Evolutionary conservation across 208 protist genomes (phyloP).

Genomic region (Crithidia fasciculata): DNA sequence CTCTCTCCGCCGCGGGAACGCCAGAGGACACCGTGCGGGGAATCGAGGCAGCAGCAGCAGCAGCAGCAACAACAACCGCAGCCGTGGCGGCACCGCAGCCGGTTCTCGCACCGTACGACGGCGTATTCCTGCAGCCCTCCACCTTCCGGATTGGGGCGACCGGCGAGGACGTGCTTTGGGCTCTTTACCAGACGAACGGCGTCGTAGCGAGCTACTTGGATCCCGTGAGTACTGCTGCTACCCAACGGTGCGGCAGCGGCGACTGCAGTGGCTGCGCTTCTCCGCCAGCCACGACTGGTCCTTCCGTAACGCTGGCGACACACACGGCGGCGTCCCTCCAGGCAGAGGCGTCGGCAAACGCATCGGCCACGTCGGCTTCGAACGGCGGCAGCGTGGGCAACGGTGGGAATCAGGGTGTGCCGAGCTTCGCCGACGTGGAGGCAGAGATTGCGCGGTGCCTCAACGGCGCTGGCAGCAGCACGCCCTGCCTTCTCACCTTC

Average conservation of each 20-base stretch:
- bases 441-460: slow-evolving; percentile 15
- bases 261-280: no score
- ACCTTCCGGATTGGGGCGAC: slow-evolving; percentile 18
- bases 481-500: slow-evolving; percentile 13
- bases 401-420: background rate
- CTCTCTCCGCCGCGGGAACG: no score
- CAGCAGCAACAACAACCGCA: no score
- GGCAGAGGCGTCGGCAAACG: background rate
- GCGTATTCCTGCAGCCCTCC: slow-evolving; percentile 20
- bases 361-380: background rate
- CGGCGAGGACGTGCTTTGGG: slow-evolving; percentile 17
- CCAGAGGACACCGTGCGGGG: no score
- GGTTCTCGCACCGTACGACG: background rate
- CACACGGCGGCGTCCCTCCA: no score
- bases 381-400: background rate
- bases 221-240: background rate
- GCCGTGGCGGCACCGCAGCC: background rate
- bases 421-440: background rate
- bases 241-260: no score
- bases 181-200: slow-evolving; percentile 13
- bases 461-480: slow-evolving; percentile 12
- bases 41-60: no score
- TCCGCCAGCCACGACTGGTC: no score
- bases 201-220: slow-evolving; percentile 16
- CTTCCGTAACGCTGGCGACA: no score